Conservation (phyloP, 768 basidiomycete species). For the Russula brevipes region DNA sequence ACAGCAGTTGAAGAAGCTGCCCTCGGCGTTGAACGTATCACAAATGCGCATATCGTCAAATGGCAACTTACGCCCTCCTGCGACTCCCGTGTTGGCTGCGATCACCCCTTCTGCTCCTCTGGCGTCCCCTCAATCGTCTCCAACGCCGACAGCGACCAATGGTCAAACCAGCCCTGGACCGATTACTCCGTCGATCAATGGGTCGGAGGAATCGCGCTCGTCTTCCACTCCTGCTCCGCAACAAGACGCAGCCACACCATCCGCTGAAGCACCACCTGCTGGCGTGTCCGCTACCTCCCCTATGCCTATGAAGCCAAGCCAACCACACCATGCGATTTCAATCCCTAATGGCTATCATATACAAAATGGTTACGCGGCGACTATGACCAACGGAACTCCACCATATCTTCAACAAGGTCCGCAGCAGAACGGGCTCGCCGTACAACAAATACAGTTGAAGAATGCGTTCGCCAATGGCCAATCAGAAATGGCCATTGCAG, state of each 20-base stretch:
- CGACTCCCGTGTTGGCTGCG: constrained; percentile 36
- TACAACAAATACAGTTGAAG: constrained; percentile 60
- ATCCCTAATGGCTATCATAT: constrained; percentile 42
- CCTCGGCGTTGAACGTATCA: constrained; percentile 44
- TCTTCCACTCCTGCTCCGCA: constrained; percentile 13
- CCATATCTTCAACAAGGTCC: constrained; percentile 32
- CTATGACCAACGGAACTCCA: constrained; percentile 34
- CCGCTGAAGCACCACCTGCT: constrained; percentile 9
- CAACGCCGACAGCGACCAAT: constrained; percentile 20
- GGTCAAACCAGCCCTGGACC: constrained; percentile 14
- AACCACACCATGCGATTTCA: constrained; percentile 35
- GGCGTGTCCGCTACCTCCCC: constrained; percentile 33
- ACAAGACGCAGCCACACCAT: constrained; percentile 12
- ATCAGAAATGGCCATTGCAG: constrained; percentile 27
- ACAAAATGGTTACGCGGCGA: constrained; percentile 39
- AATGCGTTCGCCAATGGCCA: constrained; percentile 41
- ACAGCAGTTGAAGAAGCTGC: constrained; percentile 59
- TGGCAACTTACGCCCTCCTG: constrained; percentile 49
- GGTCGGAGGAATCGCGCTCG: constrained; percentile 25
- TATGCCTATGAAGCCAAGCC: constrained; percentile 46
- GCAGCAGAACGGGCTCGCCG: constrained; percentile 40
- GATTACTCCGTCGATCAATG: constrained; percentile 13
- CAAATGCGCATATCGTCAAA: constrained; percentile 61
- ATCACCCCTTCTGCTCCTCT: constrained; percentile 31
- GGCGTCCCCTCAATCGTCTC: constrained; percentile 19